Conservation (phyloP, 2,329 filamentous ascomycete genomes). For the Fusarium torulosum region DNA sequence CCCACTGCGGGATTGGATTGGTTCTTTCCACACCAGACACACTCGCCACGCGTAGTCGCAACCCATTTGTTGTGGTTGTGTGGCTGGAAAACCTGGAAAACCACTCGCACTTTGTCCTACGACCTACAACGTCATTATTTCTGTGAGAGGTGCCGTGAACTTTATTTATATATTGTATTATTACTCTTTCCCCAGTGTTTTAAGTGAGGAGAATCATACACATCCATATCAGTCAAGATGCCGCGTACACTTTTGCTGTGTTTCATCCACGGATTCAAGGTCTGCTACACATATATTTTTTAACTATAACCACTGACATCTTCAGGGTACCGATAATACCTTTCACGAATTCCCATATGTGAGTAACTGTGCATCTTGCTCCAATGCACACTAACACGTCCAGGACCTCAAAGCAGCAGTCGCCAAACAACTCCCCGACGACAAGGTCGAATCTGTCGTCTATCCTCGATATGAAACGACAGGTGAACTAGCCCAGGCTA, state of each 20-base stretch:
- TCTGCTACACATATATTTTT: neutral
- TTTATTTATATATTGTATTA: conserved; percentile 22
- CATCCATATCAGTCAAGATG: conserved; percentile 49
- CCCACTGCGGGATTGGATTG: conserved; percentile 22
- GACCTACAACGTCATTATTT: conserved; percentile 41
- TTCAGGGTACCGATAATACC: conserved; percentile 75
- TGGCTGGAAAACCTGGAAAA: conserved; percentile 48
- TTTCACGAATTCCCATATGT: conserved; percentile 74
- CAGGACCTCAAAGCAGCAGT: conserved; percentile 70
- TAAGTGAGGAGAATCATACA: neutral
- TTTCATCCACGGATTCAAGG: conserved; percentile 81
- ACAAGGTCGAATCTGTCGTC: conserved; percentile 70
- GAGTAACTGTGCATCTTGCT: neutral
- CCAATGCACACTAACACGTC: neutral
- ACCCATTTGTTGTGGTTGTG: conserved; percentile 12
- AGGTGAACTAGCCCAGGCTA: conserved; percentile 70
- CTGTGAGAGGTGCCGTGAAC: neutral
- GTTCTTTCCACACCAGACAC: conserved; percentile 11
- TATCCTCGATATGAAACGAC: conserved; percentile 81
- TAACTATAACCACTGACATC: neutral
- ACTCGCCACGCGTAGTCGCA: conserved; percentile 36
- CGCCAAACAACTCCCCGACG: conserved; percentile 68
- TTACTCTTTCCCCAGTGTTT: conserved; percentile 4
- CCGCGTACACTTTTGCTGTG: conserved; percentile 73
- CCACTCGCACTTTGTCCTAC: conserved; percentile 6